Evolutionary conservation across 2,329 filamentous ascomycete species (phyloP).

Genomic region (Aspergillus sp.): DNA sequence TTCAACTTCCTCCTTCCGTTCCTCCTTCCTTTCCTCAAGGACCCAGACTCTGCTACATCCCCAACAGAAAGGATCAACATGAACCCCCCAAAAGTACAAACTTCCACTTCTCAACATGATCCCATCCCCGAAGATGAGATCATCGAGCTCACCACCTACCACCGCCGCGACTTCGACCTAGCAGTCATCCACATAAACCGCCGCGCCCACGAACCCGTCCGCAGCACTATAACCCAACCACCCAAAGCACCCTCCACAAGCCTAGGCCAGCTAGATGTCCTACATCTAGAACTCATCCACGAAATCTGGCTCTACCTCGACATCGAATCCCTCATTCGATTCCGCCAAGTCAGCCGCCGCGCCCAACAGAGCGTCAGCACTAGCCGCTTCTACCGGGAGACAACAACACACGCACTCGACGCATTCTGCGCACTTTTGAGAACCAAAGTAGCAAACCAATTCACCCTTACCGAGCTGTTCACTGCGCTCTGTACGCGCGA

Average conservation of each 20-base stretch:
- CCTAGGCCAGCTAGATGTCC: background rate
- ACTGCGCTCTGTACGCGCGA: slow-evolving; percentile 9
- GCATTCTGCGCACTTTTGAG: background rate
- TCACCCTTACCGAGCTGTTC: slow-evolving; percentile 9
- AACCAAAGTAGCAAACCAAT: slow-evolving; percentile 8
- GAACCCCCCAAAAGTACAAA: too few species aligned
- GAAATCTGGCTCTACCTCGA: background rate
- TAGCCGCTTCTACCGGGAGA: background rate
- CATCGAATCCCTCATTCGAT: background rate
- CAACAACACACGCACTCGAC: background rate
- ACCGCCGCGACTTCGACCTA: background rate
- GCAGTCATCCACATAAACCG: background rate
- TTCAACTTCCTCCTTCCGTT: too few species aligned
- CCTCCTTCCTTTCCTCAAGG: too few species aligned
- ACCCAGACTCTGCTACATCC: too few species aligned
- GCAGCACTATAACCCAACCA: background rate
- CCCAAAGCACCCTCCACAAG: background rate
- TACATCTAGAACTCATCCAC: background rate
- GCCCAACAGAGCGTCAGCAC: background rate
- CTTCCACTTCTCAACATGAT: too few species aligned
- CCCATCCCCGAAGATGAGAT: background rate
- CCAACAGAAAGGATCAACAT: too few species aligned
- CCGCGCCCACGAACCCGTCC: background rate
- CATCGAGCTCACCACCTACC: background rate
- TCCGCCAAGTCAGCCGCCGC: background rate